A percentile compares a stretch with the other conserved stretches of the same genome.
phyloP scores from a whole-genome alignment of 129 eudicot genomes.

The Scalesia atractyloides region DNA sequence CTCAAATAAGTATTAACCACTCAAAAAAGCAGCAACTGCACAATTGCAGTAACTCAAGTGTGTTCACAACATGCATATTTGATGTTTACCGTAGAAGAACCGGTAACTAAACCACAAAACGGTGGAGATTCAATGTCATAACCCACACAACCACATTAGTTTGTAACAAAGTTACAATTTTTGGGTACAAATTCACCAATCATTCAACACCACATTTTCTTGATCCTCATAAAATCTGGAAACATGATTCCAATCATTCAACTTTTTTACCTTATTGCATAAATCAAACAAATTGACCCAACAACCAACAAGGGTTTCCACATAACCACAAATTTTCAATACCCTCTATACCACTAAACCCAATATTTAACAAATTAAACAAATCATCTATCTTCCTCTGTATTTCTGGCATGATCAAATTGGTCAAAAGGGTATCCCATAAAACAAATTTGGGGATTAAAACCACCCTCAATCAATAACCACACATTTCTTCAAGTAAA shows the following conservation, averaged over 20 bases:
- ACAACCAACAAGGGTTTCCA: conserved; percentile 21
- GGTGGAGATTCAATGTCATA: not conserved
- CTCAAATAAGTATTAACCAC: conserved; percentile 7
- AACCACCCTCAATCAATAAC: conserved; percentile 5
- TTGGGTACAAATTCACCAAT: conserved; percentile 9
- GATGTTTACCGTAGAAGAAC: not conserved
- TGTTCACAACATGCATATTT: conserved; percentile 9
- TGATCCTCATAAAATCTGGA: conserved; percentile 8
- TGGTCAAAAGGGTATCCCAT: conserved; percentile 16
- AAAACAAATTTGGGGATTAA: conserved; percentile 4
- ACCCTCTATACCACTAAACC: conserved; percentile 1
- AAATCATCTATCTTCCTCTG: not conserved
- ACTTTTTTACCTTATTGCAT: not conserved
- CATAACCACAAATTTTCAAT: not conserved
- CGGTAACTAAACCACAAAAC: not conserved
- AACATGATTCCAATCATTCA: not conserved
- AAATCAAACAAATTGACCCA: conserved; percentile 13
- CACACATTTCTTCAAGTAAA: not conserved
- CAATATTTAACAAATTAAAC: conserved; percentile 13
- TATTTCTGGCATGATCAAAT: conserved; percentile 19
- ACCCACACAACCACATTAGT: not conserved
- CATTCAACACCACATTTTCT: conserved; percentile 5
- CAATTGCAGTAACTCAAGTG: not conserved
- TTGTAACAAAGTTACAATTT: conserved; percentile 7
- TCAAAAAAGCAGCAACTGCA: not conserved